Conservation (phyloP, 176 grass and related monocot species). For the Canna indica region DNA sequence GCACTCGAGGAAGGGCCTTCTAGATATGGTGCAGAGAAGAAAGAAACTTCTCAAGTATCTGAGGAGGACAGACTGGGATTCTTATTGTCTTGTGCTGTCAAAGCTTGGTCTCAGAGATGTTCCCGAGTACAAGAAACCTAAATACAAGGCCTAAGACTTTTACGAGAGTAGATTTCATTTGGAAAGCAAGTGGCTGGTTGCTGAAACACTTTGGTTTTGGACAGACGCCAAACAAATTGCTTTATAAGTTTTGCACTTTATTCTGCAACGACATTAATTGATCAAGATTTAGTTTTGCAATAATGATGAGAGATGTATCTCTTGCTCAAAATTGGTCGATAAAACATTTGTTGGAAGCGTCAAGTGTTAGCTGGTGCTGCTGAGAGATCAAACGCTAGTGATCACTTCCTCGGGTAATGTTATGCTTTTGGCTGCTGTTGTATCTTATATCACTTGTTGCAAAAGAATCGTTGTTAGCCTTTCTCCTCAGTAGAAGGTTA, state of each 20-base stretch:
- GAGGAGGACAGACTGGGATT: slow-evolving; percentile 84
- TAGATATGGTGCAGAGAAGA: slow-evolving; percentile 87
- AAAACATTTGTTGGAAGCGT: no score
- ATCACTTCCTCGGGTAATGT: no score
- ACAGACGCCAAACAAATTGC: neutral
- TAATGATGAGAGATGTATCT: neutral
- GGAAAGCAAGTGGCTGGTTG: neutral
- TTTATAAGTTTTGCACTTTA: neutral
- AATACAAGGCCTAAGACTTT: slow-evolving; percentile 49
- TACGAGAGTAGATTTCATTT: no score
- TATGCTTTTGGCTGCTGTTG: no score
- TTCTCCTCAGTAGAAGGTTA: no score
- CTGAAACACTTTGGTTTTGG: neutral
- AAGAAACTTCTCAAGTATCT: slow-evolving; percentile 93
- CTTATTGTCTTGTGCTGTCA: slow-evolving; percentile 70
- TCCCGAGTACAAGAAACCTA: slow-evolving; percentile 57
- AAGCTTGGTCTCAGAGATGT: slow-evolving; percentile 72
- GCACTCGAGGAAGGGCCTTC: slow-evolving; percentile 82
- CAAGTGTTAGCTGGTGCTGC: no score
- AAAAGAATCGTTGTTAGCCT: no score
- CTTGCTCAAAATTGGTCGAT: no score
- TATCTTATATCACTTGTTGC: no score
- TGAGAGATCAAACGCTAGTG: no score
- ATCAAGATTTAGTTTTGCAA: neutral
- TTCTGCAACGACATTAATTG: neutral